Base-by-base conservation (phyloP, 768 basidiomycete genomes). In the Panellus pusillus region DNA sequence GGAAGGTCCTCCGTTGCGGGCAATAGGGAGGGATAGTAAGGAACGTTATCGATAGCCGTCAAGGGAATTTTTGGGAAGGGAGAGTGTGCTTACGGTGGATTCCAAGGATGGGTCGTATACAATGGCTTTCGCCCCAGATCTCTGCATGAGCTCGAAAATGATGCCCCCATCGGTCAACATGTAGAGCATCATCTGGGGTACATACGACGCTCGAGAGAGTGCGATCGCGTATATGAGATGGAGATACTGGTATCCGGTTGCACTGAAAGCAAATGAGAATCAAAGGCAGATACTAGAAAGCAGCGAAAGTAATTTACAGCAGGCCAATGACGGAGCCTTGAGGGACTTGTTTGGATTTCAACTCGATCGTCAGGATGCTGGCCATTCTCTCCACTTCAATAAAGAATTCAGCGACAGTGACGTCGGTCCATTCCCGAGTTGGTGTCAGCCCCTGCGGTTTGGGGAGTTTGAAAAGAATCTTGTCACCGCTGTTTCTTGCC, bases 41-140 rank as follows among this genome's bases (percentile, higher is more conserved):
- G 7, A 35, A 40, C 29, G 28, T 38, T 29, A 28, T 48, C 37
- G 47, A 48, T 40, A 48, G 38, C 37, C 14, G 38, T 48, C 18
- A 48, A 38, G 27, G 37, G 39, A 37, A 48, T 39, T 27, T 40
- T 48, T 17, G 47, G 47, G 29, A 48, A 31, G 37, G 46, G 19
- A 38, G 46, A 38, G 35, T 2, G 28, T 24, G 24, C 47, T n/a
- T 38, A 38, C 39, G 37, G 39, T 29, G 47, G 15, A 48, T 28
- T 48, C 37, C 15, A 48, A 38, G 39, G 37, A 48, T 48, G 37
- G 38, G 47, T 48, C 47, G 38, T 48, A 48, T 48, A 48, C 47
- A 40, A 48, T 28, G 37, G 47, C 47, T 31, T 48, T 39, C 36
- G 47, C 47, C 28, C 47, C 47, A 39, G 47, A 36, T 37, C 39